These are phyloP conservation scores for Veloporphyrellus conicus DNA, from an alignment of 1,284 basidiomycete species.

Conservation along the genomic window DNA sequence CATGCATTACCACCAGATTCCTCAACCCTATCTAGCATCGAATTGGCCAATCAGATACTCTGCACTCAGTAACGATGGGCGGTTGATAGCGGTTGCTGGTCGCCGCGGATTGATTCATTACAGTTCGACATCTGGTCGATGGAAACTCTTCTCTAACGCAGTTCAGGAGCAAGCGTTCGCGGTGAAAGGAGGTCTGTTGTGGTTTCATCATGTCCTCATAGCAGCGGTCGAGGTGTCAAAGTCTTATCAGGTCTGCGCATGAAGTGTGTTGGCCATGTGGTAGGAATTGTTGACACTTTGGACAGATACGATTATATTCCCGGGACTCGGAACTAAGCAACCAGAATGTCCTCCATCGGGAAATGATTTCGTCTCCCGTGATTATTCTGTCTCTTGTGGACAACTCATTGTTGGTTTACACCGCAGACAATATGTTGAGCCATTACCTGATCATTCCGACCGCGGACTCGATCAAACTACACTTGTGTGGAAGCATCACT, in stretches of 20 bases:
- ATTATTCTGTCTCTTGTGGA: conserved; percentile 89
- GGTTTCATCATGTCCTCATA: conserved; percentile 96
- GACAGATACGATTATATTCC: conserved; percentile 85
- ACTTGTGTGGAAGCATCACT: conserved; percentile 91
- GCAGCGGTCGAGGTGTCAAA: conserved; percentile 83
- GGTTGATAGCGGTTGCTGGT: conserved; percentile 91
- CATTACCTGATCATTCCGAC: conserved; percentile 93
- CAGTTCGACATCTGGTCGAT: conserved; percentile 87
- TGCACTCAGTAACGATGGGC: conserved; percentile 86
- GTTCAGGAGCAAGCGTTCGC: conserved; percentile 87
- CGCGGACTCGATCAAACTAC: conserved; percentile 76
- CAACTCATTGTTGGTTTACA: conserved; percentile 95
- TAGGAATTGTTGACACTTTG: conserved; percentile 1
- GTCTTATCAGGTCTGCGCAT: conserved; percentile 64
- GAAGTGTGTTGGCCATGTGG: not conserved
- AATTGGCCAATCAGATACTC: conserved; percentile 98
- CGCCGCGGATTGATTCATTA: conserved; percentile 90
- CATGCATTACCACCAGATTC: conserved; percentile 53
- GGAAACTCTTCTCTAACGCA: conserved; percentile 86
- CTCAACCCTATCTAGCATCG: conserved; percentile 78
- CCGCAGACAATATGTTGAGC: conserved; percentile 89
- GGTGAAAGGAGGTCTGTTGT: conserved; percentile 89
- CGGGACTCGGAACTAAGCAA: conserved; percentile 88
- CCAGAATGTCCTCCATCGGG: conserved; percentile 79
- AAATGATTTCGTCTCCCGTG: conserved; percentile 74